phyloP scores from a whole-genome alignment of 768 basidiomycete species.

The Boletellus sp. region DNA sequence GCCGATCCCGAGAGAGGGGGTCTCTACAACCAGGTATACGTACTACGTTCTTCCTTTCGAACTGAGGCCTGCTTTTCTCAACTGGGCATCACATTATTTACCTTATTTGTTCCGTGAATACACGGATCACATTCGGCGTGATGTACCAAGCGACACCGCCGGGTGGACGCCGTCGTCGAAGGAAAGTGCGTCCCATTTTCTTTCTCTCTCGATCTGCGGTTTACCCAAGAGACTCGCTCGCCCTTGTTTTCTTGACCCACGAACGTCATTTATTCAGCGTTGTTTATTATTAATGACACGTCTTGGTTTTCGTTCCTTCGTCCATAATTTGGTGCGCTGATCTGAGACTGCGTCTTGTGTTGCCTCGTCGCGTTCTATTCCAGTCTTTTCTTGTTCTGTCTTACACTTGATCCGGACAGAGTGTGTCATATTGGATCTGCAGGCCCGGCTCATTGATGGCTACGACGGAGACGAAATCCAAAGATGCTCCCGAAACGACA shows the following conservation, averaged over 20 bases:
- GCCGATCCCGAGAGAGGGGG: constrained; percentile 95
- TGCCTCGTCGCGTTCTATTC: too few relatives aligned
- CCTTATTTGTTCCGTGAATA: constrained; percentile 28
- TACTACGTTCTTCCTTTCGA: background rate
- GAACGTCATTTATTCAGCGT: constrained; percentile 80
- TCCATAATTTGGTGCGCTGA: too few relatives aligned
- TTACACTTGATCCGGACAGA: too few relatives aligned
- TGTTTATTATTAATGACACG: constrained; percentile 85
- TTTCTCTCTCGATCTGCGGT: background rate
- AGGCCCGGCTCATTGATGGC: too few relatives aligned
- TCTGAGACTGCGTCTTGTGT: background rate
- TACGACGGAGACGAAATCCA: too few relatives aligned
- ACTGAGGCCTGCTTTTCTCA: too few relatives aligned
- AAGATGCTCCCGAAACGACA: too few relatives aligned
- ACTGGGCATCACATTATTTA: too few relatives aligned
- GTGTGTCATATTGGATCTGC: too few relatives aligned
- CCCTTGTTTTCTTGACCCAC: constrained; percentile 72
- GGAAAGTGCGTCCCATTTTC: constrained; percentile 55
- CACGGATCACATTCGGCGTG: constrained; percentile 88
- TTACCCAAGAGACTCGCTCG: too few relatives aligned
- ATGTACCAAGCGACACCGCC: constrained; percentile 94
- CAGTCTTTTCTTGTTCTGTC: too few relatives aligned
- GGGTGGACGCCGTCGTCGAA: constrained; percentile 97
- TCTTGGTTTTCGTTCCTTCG: too few relatives aligned
- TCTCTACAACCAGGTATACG: constrained; percentile 88